These are phyloP conservation scores for Tubosaeta brunneosetosa DNA, from an alignment of 768 basidiomycete genomes.

Conservation along the genomic window DNA sequence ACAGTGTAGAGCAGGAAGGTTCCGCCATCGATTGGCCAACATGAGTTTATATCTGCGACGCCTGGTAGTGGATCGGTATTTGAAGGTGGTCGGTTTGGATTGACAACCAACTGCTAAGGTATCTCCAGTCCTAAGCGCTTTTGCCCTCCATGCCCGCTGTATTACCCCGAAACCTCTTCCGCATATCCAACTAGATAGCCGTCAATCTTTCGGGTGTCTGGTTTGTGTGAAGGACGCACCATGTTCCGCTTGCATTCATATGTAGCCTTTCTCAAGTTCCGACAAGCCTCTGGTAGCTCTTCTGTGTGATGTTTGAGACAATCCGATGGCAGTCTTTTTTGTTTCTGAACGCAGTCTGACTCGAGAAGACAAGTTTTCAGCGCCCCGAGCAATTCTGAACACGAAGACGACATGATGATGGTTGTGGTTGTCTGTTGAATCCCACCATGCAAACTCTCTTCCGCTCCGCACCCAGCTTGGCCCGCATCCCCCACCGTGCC, in stretches of 20 bases:
- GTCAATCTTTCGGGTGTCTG: background rate
- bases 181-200: constrained; percentile 68
- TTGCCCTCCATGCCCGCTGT: constrained; percentile 45
- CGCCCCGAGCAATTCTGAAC: constrained; percentile 68
- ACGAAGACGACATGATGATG: constrained; percentile 69
- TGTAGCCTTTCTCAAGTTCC: constrained; percentile 70
- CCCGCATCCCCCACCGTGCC: constrained; percentile 60
- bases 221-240: constrained; percentile 41
- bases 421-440: constrained; percentile 7
- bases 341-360: constrained; percentile 83
- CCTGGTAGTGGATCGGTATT: background rate
- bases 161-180: constrained; percentile 77
- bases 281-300: constrained; percentile 79
- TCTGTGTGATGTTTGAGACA: constrained; percentile 72
- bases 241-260: constrained; percentile 91
- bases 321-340: constrained; percentile 75
- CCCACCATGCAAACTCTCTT: constrained; percentile 36
- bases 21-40: constrained; percentile 1
- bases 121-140: constrained; percentile 5
- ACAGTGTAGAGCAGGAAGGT: constrained; percentile 11
- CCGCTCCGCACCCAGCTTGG: constrained; percentile 47
- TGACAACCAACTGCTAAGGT: no score
- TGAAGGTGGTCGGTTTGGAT: no score
- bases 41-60: constrained; percentile 9
- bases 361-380: constrained; percentile 80